phyloP scores from a whole-genome alignment of 352 stramenopile genomes.

The Globisporangium paddicum region DNA sequence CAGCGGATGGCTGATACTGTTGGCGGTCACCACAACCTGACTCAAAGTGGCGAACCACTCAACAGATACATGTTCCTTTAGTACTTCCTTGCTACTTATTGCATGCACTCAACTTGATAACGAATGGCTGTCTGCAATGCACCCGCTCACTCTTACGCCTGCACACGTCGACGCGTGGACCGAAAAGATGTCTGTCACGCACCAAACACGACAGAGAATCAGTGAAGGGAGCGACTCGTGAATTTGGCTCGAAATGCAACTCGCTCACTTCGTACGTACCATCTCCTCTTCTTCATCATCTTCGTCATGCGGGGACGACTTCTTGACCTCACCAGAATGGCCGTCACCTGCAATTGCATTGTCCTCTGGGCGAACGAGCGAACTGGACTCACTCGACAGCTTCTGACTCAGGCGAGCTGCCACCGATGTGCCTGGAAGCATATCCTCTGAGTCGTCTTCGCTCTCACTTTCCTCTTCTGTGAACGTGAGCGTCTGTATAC shows the following conservation, averaged over 20 bases:
- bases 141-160: not conserved
- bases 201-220: not conserved
- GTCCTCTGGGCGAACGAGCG: not conserved
- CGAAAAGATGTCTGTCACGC: constrained; percentile 9
- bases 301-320: not conserved
- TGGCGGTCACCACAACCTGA: no score
- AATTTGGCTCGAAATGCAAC: not conserved
- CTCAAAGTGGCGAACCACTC: not conserved
- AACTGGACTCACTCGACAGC: not conserved
- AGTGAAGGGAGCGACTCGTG: not conserved
- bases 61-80: not conserved
- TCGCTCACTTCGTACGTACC: not conserved
- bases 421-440: constrained; percentile 24
- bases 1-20: no score
- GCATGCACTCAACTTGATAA: not conserved
- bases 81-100: not conserved
- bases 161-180: not conserved
- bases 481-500: constrained; percentile 36
- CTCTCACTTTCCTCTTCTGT: constrained; percentile 49
- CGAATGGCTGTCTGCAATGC: not conserved
- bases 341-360: not conserved
- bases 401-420: constrained; percentile 23
- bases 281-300: constrained; percentile 15
- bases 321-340: not conserved
- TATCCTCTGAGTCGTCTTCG: constrained; percentile 34